phyloP scores from a whole-genome alignment of 2,329 filamentous ascomycete species.

The Dactylellina haptotyla region DNA sequence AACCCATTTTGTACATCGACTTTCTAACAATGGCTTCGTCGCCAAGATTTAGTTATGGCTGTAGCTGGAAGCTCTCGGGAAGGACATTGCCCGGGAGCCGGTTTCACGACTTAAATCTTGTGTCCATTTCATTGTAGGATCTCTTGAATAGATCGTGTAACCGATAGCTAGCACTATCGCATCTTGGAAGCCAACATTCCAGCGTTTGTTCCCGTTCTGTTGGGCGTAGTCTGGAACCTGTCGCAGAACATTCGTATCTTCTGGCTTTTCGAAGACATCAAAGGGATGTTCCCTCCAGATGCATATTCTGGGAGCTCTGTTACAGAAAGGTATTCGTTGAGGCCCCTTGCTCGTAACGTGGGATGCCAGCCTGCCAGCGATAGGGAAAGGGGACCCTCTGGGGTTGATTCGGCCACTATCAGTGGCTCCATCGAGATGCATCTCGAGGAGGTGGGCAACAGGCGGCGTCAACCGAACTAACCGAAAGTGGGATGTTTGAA shows the following conservation, averaged over 20 bases:
- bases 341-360: slow-evolving; percentile 35
- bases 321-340: slow-evolving; percentile 18
- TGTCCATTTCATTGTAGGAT: background rate
- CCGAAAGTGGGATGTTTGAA: slow-evolving; percentile 36
- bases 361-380: slow-evolving; percentile 32
- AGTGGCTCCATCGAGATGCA: slow-evolving; percentile 46
- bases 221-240: background rate
- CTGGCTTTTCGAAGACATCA: background rate
- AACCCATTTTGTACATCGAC: slow-evolving; percentile 3
- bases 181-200: background rate
- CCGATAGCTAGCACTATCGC: background rate
- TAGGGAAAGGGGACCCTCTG: slow-evolving; percentile 27
- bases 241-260: background rate
- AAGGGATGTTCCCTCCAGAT: background rate
- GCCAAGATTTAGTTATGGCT: slow-evolving; percentile 13
- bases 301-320: slow-evolving; percentile 40
- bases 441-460: slow-evolving; percentile 28
- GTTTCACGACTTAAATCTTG: slow-evolving; percentile 36
- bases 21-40: slow-evolving; percentile 21
- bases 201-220: background rate
- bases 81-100: slow-evolving; percentile 15
- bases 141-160: slow-evolving; percentile 28
- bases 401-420: slow-evolving; percentile 42
- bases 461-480: slow-evolving; percentile 39
- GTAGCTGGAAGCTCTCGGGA: slow-evolving; percentile 19